A percentile compares a stretch with the other conserved stretches of the same genome.
phyloP scores from a whole-genome alignment of 75 land plant genomes.

The Selaginella tamariscina region DNA sequence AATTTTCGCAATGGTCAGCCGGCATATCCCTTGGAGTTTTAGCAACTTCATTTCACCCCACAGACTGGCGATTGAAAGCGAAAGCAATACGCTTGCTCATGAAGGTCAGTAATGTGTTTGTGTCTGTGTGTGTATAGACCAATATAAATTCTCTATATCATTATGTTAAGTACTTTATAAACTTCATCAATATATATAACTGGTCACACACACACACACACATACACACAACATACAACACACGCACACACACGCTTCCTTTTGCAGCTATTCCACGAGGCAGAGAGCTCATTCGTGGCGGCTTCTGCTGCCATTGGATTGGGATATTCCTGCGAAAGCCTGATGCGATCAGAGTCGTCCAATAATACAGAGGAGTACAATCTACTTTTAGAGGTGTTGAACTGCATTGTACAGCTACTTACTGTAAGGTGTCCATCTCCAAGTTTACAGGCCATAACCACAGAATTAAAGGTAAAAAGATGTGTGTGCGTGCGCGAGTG shows the following conservation, averaged over 20 bases:
- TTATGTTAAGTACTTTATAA: no score
- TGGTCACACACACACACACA: no score
- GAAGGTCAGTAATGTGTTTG: background rate
- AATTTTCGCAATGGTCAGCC: background rate
- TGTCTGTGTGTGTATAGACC: no score
- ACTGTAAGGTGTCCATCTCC: background rate
- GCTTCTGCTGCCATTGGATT: background rate
- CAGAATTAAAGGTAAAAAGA: no score
- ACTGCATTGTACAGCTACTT: background rate
- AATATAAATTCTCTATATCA: no score
- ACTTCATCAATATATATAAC: no score
- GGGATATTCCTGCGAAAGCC: background rate
- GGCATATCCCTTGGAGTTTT: background rate
- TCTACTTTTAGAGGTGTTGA: background rate
- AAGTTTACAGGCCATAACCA: no score
- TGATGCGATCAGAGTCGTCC: background rate
- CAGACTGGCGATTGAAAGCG: background rate
- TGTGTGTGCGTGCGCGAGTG: no score
- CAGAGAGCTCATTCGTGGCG: background rate
- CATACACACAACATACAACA: no score
- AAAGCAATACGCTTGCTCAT: background rate
- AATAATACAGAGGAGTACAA: background rate
- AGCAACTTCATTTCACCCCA: background rate
- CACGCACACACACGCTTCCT: no score
- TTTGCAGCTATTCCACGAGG: background rate